Conservation (phyloP, 2,329 filamentous ascomycete species). For the Aspergillus candidus region DNA sequence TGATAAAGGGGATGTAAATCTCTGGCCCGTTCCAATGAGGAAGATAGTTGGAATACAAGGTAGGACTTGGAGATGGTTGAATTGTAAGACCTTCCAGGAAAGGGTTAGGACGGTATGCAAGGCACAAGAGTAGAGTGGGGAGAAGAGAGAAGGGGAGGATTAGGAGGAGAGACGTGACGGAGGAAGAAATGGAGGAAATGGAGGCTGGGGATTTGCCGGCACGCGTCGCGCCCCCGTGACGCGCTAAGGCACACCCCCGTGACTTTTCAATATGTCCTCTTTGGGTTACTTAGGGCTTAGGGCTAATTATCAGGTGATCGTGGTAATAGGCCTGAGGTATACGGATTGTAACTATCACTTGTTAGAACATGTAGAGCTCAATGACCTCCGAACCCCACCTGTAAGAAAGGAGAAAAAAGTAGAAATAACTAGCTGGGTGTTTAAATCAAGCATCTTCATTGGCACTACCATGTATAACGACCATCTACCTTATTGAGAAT, state of each 20-base stretch:
- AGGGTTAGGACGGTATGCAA: background rate
- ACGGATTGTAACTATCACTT: background rate
- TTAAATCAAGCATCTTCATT: too few relatives aligned
- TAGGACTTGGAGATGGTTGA: too few relatives aligned
- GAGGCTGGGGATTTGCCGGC: constrained; percentile 15
- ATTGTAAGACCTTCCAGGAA: background rate
- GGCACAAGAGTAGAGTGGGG: constrained; percentile 1
- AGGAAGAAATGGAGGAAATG: constrained; percentile 8
- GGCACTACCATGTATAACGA: too few relatives aligned
- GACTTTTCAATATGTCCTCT: constrained; percentile 18
- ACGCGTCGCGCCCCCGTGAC: constrained; percentile 19
- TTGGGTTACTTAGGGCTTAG: constrained; percentile 3
- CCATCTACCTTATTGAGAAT: too few relatives aligned
- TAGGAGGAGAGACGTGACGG: constrained; percentile 4
- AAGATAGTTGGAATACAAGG: too few relatives aligned
- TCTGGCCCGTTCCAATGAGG: too few relatives aligned
- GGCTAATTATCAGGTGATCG: background rate
- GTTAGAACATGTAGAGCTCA: too few relatives aligned
- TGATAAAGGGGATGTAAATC: background rate
- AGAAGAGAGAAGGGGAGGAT: constrained; percentile 1
- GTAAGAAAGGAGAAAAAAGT: too few relatives aligned
- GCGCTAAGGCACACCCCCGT: constrained; percentile 13
- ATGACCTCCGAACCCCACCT: too few relatives aligned
- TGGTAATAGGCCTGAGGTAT: background rate
- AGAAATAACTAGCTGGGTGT: too few relatives aligned